A percentile compares a stretch with the other conserved stretches of the same genome.
phyloP scores from a whole-genome alignment of 129 eudicot species.

The Mikania micrantha region DNA sequence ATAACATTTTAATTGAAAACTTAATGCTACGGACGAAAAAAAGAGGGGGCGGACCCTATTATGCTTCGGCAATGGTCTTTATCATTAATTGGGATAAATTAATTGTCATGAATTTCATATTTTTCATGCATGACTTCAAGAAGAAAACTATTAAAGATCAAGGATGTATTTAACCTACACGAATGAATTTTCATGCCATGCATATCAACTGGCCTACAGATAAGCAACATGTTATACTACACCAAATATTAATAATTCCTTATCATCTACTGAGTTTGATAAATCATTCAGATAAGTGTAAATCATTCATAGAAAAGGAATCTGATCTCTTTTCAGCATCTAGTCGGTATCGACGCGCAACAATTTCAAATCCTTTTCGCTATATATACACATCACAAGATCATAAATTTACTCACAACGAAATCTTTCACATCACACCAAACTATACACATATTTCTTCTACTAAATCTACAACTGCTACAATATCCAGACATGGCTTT shows the following conservation, averaged over 20 bases:
- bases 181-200: no score
- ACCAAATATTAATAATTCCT: conserved; percentile 2
- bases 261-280: conserved; percentile 17
- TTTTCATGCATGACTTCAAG: no score
- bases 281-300: neutral
- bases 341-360: conserved; percentile 10
- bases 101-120: no score
- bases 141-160: neutral
- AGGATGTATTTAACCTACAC: neutral
- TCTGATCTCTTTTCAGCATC: conserved; percentile 26
- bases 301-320: conserved; percentile 11
- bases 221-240: conserved; percentile 5
- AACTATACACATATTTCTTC: neutral
- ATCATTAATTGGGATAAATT: no score
- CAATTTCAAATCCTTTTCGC: conserved; percentile 14
- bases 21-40: no score
- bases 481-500: conserved; percentile 15
- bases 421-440: neutral
- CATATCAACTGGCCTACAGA: conserved; percentile 20
- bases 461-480: neutral
- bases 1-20: no score
- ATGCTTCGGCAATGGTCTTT: no score
- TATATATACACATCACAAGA: conserved; percentile 24
- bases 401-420: conserved; percentile 16
- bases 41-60: no score